phyloP scores from a whole-genome alignment of 2,329 filamentous ascomycete species.

The Magnaporthales sp. region DNA sequence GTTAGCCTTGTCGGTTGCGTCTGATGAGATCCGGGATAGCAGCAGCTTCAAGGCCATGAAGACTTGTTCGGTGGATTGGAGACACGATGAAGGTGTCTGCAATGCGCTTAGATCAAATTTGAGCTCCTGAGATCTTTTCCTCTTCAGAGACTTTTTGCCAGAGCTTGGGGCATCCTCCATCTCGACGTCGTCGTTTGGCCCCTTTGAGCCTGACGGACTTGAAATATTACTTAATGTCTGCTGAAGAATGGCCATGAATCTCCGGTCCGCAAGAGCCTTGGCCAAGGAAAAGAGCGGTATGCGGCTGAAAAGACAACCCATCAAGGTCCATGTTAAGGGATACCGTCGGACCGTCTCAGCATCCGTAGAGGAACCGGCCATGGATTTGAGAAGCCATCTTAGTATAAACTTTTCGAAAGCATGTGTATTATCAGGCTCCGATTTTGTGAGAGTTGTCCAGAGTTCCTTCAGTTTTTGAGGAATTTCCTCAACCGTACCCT shows the following conservation, averaged over 20 bases:
- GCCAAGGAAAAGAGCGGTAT: slow-evolving; percentile 63
- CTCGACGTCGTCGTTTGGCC: slow-evolving; percentile 12
- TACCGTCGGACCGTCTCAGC: slow-evolving; percentile 46
- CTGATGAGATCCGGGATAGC: slow-evolving; percentile 32
- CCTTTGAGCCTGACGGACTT: slow-evolving; percentile 18
- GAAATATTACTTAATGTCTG: slow-evolving; percentile 54
- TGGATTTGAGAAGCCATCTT: slow-evolving; percentile 55
- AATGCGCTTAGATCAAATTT: slow-evolving; percentile 32
- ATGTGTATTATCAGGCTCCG: slow-evolving; percentile 31
- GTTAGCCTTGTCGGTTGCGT: slow-evolving; percentile 24
- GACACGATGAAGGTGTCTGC: slow-evolving; percentile 28
- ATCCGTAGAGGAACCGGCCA: slow-evolving; percentile 36
- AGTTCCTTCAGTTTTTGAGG: slow-evolving; percentile 39
- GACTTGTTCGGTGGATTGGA: slow-evolving; percentile 37
- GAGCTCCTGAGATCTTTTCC: slow-evolving; percentile 15
- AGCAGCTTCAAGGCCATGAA: slow-evolving; percentile 38
- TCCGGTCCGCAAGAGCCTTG: slow-evolving; percentile 60
- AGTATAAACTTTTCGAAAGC: slow-evolving; percentile 50
- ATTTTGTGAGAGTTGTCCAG: slow-evolving; percentile 38
- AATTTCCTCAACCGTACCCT: slow-evolving; percentile 32
- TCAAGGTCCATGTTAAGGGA: slow-evolving; percentile 51
- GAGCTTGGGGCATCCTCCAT: slow-evolving; percentile 7
- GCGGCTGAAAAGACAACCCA: slow-evolving; percentile 51
- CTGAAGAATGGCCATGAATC: slow-evolving; percentile 58
- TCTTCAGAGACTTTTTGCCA: neutral